Evolutionary conservation across 805 yeast species (phyloP).

Genomic region (Lipomyces lipofer): DNA sequence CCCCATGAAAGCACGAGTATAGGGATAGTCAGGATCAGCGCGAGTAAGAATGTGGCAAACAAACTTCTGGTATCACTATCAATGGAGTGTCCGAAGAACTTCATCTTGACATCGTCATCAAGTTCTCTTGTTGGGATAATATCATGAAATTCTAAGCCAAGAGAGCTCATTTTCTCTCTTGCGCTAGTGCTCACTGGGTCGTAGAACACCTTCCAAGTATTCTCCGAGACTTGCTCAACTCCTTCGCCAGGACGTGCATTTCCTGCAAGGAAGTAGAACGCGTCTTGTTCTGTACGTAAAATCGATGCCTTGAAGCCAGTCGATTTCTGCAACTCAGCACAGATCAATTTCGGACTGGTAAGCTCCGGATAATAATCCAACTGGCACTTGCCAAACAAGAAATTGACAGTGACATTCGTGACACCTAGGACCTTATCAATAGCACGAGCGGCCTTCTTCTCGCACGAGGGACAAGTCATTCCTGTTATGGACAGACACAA

Average conservation of each 20-base stretch:
- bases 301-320: slow-evolving; percentile 19
- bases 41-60: neutral
- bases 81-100: neutral
- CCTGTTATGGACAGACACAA: slow-evolving; percentile 18
- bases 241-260: neutral
- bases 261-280: slow-evolving; percentile 3
- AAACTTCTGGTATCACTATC: neutral
- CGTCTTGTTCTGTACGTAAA: slow-evolving; percentile 9
- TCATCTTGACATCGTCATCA: neutral
- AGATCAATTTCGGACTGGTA: slow-evolving; percentile 5
- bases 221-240: neutral
- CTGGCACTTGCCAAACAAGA: slow-evolving; percentile 9
- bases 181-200: slow-evolving; percentile 3
- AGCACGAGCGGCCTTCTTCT: slow-evolving; percentile 9
- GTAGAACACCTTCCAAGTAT: slow-evolving; percentile 5
- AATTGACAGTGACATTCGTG: slow-evolving; percentile 6
- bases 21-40: slow-evolving; percentile 16
- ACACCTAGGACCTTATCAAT: slow-evolving; percentile 8
- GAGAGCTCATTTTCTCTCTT: slow-evolving; percentile 8
- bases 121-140: slow-evolving; percentile 3
- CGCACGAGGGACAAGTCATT: slow-evolving; percentile 26
- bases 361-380: slow-evolving; percentile 9
- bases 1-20: slow-evolving; percentile 26
- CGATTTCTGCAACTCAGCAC: slow-evolving; percentile 14
- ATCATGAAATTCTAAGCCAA: slow-evolving; percentile 11